These are phyloP conservation scores for Thalassiosira profunda DNA, from an alignment of 108 stramenopile genomes.

Conservation along the genomic window DNA sequence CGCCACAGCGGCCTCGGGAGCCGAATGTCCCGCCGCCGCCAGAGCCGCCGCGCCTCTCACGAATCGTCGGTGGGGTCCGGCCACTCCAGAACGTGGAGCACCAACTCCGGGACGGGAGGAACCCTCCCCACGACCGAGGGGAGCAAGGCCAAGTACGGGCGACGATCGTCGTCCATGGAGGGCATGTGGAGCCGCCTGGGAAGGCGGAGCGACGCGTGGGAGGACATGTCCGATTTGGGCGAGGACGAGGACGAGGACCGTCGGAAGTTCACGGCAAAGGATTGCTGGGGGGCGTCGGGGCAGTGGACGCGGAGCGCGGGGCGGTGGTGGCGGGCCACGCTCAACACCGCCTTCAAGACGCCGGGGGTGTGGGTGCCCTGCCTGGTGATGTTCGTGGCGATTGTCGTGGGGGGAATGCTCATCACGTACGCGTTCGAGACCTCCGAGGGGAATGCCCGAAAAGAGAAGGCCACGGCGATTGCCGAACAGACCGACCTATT, in stretches of 20 bases:
- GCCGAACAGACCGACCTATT: slow-evolving; percentile 31
- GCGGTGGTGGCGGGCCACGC: slow-evolving; percentile 20
- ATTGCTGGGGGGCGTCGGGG: too few species aligned
- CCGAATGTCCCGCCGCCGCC: too few species aligned
- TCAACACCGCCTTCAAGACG: slow-evolving; percentile 30
- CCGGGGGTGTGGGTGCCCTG: slow-evolving; percentile 8
- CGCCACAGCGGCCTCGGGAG: too few species aligned
- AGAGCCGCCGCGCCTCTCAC: too few species aligned
- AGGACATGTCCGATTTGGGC: neutral
- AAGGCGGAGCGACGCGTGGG: neutral
- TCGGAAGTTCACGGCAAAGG: too few species aligned
- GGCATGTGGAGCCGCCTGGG: slow-evolving; percentile 1
- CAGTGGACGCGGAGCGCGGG: neutral
- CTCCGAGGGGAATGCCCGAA: slow-evolving; percentile 13
- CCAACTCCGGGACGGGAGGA: too few species aligned
- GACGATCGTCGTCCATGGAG: neutral
- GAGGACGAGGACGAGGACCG: neutral
- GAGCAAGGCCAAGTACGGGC: neutral
- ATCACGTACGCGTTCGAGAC: slow-evolving; percentile 9
- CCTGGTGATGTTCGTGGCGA: neutral
- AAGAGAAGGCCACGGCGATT: slow-evolving; percentile 2
- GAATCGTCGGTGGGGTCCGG: too few species aligned
- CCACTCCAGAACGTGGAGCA: too few species aligned
- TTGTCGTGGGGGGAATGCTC: neutral
- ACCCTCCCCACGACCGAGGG: neutral